Conservation (phyloP, 2,329 filamentous ascomycete species). For the Cladosporium velox region DNA sequence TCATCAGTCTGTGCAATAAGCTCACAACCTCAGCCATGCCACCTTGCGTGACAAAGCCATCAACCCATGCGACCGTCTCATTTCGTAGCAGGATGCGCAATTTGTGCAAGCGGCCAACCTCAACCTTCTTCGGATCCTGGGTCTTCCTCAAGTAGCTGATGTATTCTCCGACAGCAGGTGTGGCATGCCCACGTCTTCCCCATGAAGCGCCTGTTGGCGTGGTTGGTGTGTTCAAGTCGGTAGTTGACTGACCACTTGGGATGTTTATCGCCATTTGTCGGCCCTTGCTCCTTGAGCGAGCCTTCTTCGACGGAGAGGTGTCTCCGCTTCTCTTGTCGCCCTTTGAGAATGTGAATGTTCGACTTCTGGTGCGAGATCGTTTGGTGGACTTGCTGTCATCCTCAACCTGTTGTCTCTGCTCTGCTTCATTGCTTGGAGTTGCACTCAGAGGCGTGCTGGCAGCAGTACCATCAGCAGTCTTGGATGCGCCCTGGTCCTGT, state of each 20-base stretch:
- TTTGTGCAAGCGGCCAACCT: constrained; percentile 95
- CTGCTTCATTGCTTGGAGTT: constrained; percentile 34
- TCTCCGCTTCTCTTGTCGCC: constrained; percentile 51
- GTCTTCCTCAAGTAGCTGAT: constrained; percentile 81
- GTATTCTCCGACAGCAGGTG: constrained; percentile 78
- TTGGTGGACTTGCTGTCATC: constrained; percentile 42
- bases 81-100: constrained; percentile 85
- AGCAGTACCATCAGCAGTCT: constrained; percentile 62
- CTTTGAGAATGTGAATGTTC: constrained; percentile 77
- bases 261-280: constrained; percentile 62
- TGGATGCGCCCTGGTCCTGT: constrained; percentile 65
- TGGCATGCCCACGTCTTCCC: constrained; percentile 57
- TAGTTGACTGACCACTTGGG: constrained; percentile 43
- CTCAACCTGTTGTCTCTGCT: constrained; percentile 23
- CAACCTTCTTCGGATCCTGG: constrained; percentile 77
- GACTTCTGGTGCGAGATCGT: constrained; percentile 61
- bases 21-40: constrained; percentile 91
- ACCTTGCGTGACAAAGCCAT: constrained; percentile 82
- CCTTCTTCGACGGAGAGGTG: constrained; percentile 70
- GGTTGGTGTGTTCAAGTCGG: constrained; percentile 10
- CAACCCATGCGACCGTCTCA: constrained; percentile 94
- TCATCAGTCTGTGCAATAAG: constrained; percentile 87
- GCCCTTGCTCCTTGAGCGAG: constrained; percentile 61
- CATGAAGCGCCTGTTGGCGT: constrained; percentile 23
- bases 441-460: constrained; percentile 42